Evolutionary conservation across 2,329 filamentous ascomycete species (phyloP).

Genomic region (Nigrograna mackinnonii): DNA sequence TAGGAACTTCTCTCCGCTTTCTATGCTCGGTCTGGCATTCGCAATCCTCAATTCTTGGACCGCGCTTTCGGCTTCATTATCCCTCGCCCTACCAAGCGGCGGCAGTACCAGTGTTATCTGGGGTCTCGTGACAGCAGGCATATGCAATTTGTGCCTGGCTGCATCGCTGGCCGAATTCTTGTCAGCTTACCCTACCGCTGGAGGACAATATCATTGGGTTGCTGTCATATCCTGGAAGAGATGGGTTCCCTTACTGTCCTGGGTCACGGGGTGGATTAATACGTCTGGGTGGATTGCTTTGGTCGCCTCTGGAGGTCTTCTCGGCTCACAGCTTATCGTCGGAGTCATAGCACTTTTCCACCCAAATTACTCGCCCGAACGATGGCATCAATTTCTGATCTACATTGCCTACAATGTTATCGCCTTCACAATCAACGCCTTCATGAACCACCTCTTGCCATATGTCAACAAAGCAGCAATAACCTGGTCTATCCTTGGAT

Average conservation of each 20-base stretch:
- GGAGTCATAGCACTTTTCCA: constrained; percentile 67
- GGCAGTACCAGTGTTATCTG: constrained; percentile 74
- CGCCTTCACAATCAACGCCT: constrained; percentile 68
- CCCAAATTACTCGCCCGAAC: constrained; percentile 58
- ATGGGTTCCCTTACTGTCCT: constrained; percentile 67
- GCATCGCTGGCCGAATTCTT: constrained; percentile 73
- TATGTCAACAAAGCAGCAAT: constrained; percentile 71
- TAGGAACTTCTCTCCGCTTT: constrained; percentile 60
- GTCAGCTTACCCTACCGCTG: constrained; percentile 62
- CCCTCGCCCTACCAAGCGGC: constrained; percentile 68
- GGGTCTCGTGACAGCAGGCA: constrained; percentile 59
- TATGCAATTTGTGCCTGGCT: constrained; percentile 73
- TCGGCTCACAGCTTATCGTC: constrained; percentile 69
- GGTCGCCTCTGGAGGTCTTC: constrained; percentile 68
- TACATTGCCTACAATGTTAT: constrained; percentile 67
- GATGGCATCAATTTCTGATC: constrained; percentile 76
- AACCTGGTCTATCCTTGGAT: constrained; percentile 71
- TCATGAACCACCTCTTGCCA: constrained; percentile 64
- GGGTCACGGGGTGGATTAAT: constrained; percentile 75
- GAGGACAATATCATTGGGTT: constrained; percentile 67
- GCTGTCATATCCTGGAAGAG: constrained; percentile 64
- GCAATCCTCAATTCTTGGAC: constrained; percentile 69
- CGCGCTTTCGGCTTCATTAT: constrained; percentile 61
- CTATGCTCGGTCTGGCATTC: constrained; percentile 66
- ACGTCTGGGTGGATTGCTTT: constrained; percentile 71